A percentile compares a stretch with the other conserved stretches of the same genome.
phyloP scores from a whole-genome alignment of 495 filamentous ascomycete species.

The Daldinia childiae region DNA sequence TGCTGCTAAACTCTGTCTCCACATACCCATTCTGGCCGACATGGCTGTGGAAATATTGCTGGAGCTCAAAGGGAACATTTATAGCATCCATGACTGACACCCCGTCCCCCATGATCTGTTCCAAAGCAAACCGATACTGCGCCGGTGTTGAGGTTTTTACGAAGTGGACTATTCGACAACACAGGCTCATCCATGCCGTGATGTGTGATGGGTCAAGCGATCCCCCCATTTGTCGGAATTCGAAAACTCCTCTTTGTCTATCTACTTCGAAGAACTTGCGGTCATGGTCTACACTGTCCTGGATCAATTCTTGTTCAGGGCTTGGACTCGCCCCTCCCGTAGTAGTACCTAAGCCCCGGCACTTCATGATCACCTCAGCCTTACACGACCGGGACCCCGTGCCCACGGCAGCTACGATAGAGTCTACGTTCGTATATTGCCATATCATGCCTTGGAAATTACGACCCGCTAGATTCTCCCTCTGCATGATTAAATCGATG shows the following conservation, averaged over 20 bases:
- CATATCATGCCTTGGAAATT: conserved; percentile 9
- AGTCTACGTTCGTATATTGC: conserved; percentile 1
- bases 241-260: conserved; percentile 15
- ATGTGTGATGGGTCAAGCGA: conserved; percentile 14
- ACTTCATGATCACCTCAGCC: conserved; percentile 14
- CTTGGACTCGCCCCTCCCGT: neutral
- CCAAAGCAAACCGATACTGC: neutral
- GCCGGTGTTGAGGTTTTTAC: neutral
- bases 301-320: too few relatives aligned
- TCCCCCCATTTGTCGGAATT: conserved; percentile 17
- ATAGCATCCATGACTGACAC: neutral
- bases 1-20: neutral
- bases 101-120: neutral
- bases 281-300: neutral
- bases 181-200: neutral
- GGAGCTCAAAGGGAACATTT: neutral
- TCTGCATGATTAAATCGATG: neutral
- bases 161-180: neutral
- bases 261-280: neutral
- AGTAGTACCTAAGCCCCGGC: neutral
- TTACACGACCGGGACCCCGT: neutral
- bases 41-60: neutral
- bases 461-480: neutral
- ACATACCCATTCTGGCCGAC: neutral
- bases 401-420: neutral